Base-by-base conservation (phyloP, 2,329 filamentous ascomycete species). In the Emergomyces africanus region DNA sequence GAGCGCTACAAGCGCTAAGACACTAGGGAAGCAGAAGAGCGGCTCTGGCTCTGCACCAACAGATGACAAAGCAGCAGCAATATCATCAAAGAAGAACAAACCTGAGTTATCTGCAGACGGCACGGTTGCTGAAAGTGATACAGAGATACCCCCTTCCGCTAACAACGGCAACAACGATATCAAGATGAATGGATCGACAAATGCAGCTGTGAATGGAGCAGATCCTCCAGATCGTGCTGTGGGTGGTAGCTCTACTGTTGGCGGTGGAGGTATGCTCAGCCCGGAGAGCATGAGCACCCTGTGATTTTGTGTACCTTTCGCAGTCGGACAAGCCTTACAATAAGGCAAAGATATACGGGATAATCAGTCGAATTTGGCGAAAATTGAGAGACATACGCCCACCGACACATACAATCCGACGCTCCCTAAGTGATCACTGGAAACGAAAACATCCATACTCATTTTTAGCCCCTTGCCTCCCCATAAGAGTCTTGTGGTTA, bases 241-340 rank as follows among this genome's bases (percentile, higher is more conserved):
- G 30, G 58, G 57, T 42, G 57, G 57, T 46, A 54, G 58, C 53
- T 58, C 62, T 39, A 53, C 46, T 37, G 83, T 83, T 39, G 86
- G 86, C 30, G 60, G 41, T 30, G 83, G 84, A 37, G 86, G 86
- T 23, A 90, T 92, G 83, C 90, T 92, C 79, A 94, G 88, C 69
- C 89, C 89, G 3, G 85, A 92, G 74, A 90, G 88, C 71, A 83
- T 89, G 64, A 80, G 81, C 72, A 76, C 68, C 60, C 76, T 71
- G 64, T 55, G 54, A 55, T 42, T 39, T 39, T 35, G 33, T 20
- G 30, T 3, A 25, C 20, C 6, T 20, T 20, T 10, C 49, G 10
- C 44, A 14, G 2, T 48, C 14, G 18, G 23, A n/a, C 44, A 48
- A 48, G 23, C 44, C 15, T 28, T 8, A 14, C 28, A 20, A 48